Base-by-base conservation (phyloP, 768 basidiomycete genomes). In the Boletus rufocinnamomeus region DNA sequence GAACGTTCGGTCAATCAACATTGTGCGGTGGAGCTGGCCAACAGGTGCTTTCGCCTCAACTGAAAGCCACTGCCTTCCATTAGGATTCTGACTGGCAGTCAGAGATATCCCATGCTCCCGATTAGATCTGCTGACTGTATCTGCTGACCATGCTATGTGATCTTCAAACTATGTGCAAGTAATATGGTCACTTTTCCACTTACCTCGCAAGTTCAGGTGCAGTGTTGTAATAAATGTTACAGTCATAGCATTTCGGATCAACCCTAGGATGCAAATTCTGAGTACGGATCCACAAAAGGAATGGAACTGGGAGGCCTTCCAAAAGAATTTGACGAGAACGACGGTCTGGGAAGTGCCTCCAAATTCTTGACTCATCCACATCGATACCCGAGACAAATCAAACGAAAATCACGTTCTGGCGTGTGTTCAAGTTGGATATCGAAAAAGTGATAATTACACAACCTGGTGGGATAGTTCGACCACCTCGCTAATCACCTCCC, bases 391-490 rank as follows among this genome's bases (percentile, higher is more conserved):
- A 56, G 48, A 53, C 25, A 56, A 34, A 53, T 55, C 51, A 46
- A 63, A 37, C 28, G 16, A 28, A 51, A 32, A 32, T 51, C 34
- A 34, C 28, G 19, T 30, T 59, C 54, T 48, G 59, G 47, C 21
- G 43, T 25, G 46, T 43, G 44, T 62, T 49, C 54, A 46, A 41
- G 21, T 57, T 25, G 43, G 23, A 61, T 49, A 58, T 50, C 44
- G n/a, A 61, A 45, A 23, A 28, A 54, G 49, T 47, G 54, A 64
- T 72, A 68, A 47, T 58, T 70, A 73, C 72, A 73, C 44, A 49
- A 57, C 54, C 50, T 43, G 52, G 55, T 50, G 56, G 47, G 54
- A 59, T 35, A 49, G 16, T 61, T 53, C 54, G 38, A 57, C 60
- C 50, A 48, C 27, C 46, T 54, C 57, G 52, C 25, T 52, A 46